Evolutionary conservation across 1,284 basidiomycete genomes (phyloP), one percentile per base, ranked within the genome.

Genomic region (Polyporus tsugae): DNA sequence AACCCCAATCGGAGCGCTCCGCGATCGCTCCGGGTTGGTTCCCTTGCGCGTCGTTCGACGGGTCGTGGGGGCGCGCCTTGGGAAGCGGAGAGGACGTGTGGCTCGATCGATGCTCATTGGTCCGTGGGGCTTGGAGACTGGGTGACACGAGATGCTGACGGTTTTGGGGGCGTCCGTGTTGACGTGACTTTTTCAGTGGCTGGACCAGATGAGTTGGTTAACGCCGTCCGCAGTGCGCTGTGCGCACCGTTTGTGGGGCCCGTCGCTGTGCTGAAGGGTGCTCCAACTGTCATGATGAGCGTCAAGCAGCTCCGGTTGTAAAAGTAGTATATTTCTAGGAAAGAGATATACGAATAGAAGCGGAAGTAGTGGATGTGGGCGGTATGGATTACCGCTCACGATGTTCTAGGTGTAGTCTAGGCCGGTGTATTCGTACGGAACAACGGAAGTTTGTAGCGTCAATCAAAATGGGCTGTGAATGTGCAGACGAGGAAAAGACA

Each of bases 301-400:
- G 71, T 74, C 15, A 73, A 74, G 60, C 72, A 75, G 67, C 73
- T 74, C 69, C 70, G 72, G 49, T 71, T 74, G 73, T 75, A 25
- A 66, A 66, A 6, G 35, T 11, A 11, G 33, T 57, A 6, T 5
- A 17, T 57, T 35, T 17, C 55, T 38, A 57, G 35, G 11, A 4
- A 6, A 9, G 11, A 59, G 19, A 15, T 29, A 22, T 52, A 53
- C 29, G 13, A 53, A 33, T 33, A 17, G 52, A 33, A 22, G 46
- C n/a, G 44, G 19, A n/a, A 7, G 44, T n/a, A 9, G 42, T 19
- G 44, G 44, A 46, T 19, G 7, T n/a, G 19, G 19, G 19, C 44
- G n/a, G 44, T 46, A n/a, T n/a, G 44, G 44, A 46, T n/a, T 46
- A 49, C n/a, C 46, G n/a, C 46, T 10, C n/a, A 22, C 9, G 4